Base-by-base conservation (phyloP, 768 basidiomycete genomes). In the Hericium coralloides region DNA sequence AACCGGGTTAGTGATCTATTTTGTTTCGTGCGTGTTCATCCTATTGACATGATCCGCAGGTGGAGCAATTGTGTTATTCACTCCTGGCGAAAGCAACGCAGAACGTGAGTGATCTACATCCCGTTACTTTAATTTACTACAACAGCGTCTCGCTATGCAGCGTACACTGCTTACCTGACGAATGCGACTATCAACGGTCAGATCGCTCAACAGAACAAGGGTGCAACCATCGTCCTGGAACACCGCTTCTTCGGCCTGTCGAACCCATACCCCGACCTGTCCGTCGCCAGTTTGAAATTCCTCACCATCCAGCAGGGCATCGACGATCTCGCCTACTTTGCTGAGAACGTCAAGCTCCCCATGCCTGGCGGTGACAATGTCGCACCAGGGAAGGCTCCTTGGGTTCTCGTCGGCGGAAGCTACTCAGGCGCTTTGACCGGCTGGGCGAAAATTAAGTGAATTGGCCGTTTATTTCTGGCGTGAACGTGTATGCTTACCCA, bases 241-340 rank as follows among this genome's bases (percentile, higher is more conserved):
- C 87, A 89, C 64, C 77, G 88, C 20, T 90, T 84, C 74, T 89
- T 82, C 59, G 87, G 87, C 14, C 69, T 79, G n/a, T 89, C 86
- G 56, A 90, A 87, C 65, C 87, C 87, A 3, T 77, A 75, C 51
- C 71, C 77, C 17, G 76, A 88, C 65, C 76, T 89, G 26, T 78
- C 73, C 31, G 78, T 77, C 31, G 68, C 76, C 61, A 87, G 82
- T 64, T 69, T 89, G 45, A 69, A 71, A 48, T 61, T 80, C 12
- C 83, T 84, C 65, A 88, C 84, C 1, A 77, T 89, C 47, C 82
- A 87, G 65, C 87, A 89, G 69, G 84, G 85, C 12, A 81, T 87
- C 59, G 82, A 87, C 51, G 87, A 89, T 63, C 68, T 88, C 39
- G 84, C 75, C 17, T 85, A 84, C 68, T 89, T 89, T 63, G 77